These are phyloP conservation scores for Aotearoamyces nothofagi DNA, from an alignment of 2,329 filamentous ascomycete species.

Conservation along the genomic window DNA sequence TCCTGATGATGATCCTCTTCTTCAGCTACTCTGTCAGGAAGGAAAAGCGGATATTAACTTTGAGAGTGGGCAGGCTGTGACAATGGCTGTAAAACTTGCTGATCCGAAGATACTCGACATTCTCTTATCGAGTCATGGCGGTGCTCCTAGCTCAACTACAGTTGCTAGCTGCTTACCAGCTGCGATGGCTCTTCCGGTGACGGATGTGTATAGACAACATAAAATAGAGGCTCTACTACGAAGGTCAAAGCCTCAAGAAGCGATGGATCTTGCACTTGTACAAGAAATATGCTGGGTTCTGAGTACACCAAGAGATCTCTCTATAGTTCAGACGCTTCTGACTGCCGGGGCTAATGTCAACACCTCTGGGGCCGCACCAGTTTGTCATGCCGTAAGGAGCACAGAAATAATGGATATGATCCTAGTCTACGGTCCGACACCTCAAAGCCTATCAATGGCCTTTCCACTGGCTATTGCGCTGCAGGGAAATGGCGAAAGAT, in stretches of 20 bases:
- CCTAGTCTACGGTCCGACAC: slow-evolving; percentile 25
- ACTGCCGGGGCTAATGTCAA: slow-evolving; percentile 39
- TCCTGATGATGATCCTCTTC: slow-evolving; percentile 33
- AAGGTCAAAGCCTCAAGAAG: slow-evolving; percentile 26
- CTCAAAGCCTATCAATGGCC: slow-evolving; percentile 18
- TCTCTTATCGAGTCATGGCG: slow-evolving; percentile 3
- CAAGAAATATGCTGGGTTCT: slow-evolving; percentile 33
- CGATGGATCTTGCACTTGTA: slow-evolving; percentile 29
- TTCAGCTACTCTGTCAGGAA: slow-evolving; percentile 31
- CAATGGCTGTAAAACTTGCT: slow-evolving; percentile 4
- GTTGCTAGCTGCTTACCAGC: slow-evolving; percentile 5
- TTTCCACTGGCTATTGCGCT: slow-evolving; percentile 5
- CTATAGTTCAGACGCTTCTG: slow-evolving; percentile 31
- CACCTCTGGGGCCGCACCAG: slow-evolving; percentile 30
- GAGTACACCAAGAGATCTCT: slow-evolving; percentile 24
- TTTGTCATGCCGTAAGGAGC: slow-evolving; percentile 34
- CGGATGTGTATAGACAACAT: slow-evolving; percentile 7
- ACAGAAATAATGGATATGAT: slow-evolving; percentile 32
- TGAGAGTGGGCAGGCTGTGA: slow-evolving; percentile 28
- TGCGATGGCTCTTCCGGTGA: slow-evolving; percentile 5
- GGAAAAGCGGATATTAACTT: slow-evolving; percentile 37
- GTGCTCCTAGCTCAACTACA: slow-evolving; percentile 3
- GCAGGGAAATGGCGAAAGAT: slow-evolving; percentile 3
- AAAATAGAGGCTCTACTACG: slow-evolving; percentile 33
- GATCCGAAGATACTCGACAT: slow-evolving; percentile 5